Evolutionary conservation across 169 alveolate species (phyloP).

Genomic region (Plasmodium gonderi): DNA sequence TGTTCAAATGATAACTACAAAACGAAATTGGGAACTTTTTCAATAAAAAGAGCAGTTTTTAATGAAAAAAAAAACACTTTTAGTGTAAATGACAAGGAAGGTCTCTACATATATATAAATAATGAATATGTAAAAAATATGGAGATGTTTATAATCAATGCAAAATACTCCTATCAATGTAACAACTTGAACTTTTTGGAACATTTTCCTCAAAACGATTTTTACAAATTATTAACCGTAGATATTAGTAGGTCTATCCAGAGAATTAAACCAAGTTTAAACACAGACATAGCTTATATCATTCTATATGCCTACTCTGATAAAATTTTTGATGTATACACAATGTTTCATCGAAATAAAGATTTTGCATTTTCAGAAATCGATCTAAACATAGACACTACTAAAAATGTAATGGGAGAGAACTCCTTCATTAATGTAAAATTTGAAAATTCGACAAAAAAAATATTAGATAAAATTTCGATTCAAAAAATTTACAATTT

Average conservation of each 20-base stretch:
- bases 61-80: background rate
- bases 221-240: background rate
- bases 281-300: background rate
- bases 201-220: background rate
- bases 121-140: background rate
- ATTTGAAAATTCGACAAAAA: too few species aligned
- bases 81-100: background rate
- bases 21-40: background rate
- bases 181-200: background rate
- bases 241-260: background rate
- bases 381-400: background rate
- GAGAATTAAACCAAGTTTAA: background rate
- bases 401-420: background rate
- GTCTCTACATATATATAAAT: background rate
- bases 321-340: background rate
- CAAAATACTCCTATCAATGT: slow-evolving; percentile 36
- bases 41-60: background rate
- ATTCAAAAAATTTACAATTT: slow-evolving; percentile 19
- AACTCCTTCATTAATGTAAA: background rate
- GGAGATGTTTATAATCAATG: slow-evolving; percentile 15
- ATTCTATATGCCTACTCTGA: slow-evolving; percentile 12
- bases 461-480: too few species aligned
- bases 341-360: background rate
- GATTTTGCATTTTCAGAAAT: background rate
- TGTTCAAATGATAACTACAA: background rate